Conservation (phyloP, 2,329 filamentous ascomycete genomes). For the Alternaria angustiovoidea region DNA sequence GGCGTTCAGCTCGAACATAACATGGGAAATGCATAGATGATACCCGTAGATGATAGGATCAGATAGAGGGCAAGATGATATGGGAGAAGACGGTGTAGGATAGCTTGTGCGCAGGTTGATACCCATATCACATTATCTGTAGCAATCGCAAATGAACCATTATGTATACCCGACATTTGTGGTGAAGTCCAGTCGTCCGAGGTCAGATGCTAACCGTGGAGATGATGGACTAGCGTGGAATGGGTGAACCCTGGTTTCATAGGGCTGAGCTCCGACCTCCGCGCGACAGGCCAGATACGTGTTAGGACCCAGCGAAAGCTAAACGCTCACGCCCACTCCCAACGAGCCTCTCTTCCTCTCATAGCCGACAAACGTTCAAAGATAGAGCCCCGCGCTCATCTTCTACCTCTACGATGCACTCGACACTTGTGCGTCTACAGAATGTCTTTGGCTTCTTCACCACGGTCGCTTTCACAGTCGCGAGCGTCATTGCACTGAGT, state of each 20-base stretch:
- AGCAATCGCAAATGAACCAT: not conserved
- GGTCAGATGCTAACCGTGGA: not conserved
- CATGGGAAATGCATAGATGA: not conserved
- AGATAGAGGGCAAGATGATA: not conserved
- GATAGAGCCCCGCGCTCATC: constrained; percentile 4
- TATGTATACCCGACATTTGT: not conserved
- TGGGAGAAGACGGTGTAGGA: not conserved
- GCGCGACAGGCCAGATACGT: constrained; percentile 44
- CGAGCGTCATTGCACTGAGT: constrained; percentile 79
- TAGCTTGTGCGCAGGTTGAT: not conserved
- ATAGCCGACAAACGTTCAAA: not conserved
- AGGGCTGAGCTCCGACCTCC: constrained; percentile 38
- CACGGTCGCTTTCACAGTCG: constrained; percentile 85
- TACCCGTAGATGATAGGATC: not conserved
- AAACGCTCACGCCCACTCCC: constrained; percentile 19
- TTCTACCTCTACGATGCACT: constrained; percentile 72
- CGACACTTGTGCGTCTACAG: constrained; percentile 82
- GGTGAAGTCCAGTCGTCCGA: not conserved
- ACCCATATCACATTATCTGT: not conserved
- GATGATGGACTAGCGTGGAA: constrained; percentile 5
- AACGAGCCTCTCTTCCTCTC: constrained; percentile 6
- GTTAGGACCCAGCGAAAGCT: constrained; percentile 38
- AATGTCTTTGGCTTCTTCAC: constrained; percentile 99
- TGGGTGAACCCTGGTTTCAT: constrained; percentile 17
- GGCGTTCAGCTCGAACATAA: constrained; percentile 2